These are phyloP conservation scores for Botrytis fabae DNA, from an alignment of 2,329 filamentous ascomycete genomes.

Conservation along the genomic window DNA sequence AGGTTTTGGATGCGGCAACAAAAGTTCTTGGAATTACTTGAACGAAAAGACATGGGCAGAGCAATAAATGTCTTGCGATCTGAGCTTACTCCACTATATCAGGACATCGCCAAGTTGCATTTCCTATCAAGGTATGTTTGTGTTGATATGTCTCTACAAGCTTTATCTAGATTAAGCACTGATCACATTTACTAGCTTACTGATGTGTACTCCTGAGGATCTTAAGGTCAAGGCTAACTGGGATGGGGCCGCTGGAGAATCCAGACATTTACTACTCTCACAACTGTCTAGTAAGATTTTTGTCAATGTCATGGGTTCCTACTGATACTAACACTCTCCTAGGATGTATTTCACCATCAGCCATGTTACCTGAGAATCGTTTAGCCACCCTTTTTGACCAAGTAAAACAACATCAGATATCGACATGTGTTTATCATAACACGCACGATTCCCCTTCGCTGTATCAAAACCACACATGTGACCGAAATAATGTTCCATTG, in stretches of 20 bases:
- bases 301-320: not conserved
- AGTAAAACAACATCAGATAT: constrained; percentile 81
- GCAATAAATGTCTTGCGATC: constrained; percentile 82
- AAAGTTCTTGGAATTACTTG: constrained; percentile 89
- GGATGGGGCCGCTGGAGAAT: constrained; percentile 78
- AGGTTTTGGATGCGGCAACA: constrained; percentile 87
- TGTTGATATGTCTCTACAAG: not conserved
- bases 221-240: constrained; percentile 75
- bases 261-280: constrained; percentile 72
- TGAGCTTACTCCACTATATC: constrained; percentile 83
- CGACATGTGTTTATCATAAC: constrained; percentile 86
- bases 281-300: constrained; percentile 73
- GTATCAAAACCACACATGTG: constrained; percentile 85
- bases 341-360: constrained; percentile 91
- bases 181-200: constrained; percentile 54
- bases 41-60: constrained; percentile 68
- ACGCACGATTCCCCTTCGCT: constrained; percentile 75
- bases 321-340: constrained; percentile 32
- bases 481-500: constrained; percentile 75
- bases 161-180: constrained; percentile 20
- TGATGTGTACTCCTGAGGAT: constrained; percentile 86
- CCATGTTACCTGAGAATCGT: constrained; percentile 94
- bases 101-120: constrained; percentile 75
- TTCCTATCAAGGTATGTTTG: constrained; percentile 68
- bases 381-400: constrained; percentile 78